Conservation (phyloP, 2,329 filamentous ascomycete genomes). For the Colletotrichum eremochloae region DNA sequence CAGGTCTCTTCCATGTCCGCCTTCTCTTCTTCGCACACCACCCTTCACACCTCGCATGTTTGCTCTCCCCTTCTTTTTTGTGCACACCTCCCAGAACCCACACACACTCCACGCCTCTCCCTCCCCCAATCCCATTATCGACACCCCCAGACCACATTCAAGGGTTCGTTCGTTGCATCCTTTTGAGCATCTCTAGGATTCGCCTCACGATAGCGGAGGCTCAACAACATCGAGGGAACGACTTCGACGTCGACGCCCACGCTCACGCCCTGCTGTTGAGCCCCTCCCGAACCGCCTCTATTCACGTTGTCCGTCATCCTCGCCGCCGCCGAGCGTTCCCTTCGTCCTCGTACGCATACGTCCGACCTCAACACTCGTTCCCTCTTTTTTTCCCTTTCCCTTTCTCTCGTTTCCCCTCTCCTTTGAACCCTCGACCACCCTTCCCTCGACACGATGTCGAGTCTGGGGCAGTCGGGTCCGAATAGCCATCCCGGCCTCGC, state of each 20-base stretch:
- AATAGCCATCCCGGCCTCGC: conserved; percentile 67
- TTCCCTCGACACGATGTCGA: conserved; percentile 56
- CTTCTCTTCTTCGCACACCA: conserved; percentile 42
- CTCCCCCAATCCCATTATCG: conserved; percentile 58
- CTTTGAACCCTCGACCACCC: conserved; percentile 14
- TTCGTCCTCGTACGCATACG: conserved; percentile 10
- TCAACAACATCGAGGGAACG: conserved; percentile 27
- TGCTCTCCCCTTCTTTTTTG: conserved; percentile 45
- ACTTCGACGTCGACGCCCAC: conserved; percentile 29
- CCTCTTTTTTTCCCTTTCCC: neutral
- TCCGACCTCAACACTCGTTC: conserved; percentile 8
- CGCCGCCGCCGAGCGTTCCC: neutral
- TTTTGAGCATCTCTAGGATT: conserved; percentile 40
- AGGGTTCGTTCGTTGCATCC: conserved; percentile 44
- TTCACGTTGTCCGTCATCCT: neutral
- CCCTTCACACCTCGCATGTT: conserved; percentile 43
- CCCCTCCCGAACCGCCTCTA: neutral
- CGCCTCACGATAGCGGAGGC: conserved; percentile 41
- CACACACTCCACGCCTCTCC: conserved; percentile 55
- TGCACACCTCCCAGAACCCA: conserved; percentile 48
- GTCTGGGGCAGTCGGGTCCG: conserved; percentile 62
- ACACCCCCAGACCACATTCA: conserved; percentile 52
- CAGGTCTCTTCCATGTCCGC: conserved; percentile 42
- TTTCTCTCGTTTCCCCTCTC: neutral
- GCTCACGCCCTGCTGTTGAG: conserved; percentile 9